Evolutionary conservation across 768 basidiomycete genomes (phyloP).

Genomic region (Termitomyces sp.): DNA sequence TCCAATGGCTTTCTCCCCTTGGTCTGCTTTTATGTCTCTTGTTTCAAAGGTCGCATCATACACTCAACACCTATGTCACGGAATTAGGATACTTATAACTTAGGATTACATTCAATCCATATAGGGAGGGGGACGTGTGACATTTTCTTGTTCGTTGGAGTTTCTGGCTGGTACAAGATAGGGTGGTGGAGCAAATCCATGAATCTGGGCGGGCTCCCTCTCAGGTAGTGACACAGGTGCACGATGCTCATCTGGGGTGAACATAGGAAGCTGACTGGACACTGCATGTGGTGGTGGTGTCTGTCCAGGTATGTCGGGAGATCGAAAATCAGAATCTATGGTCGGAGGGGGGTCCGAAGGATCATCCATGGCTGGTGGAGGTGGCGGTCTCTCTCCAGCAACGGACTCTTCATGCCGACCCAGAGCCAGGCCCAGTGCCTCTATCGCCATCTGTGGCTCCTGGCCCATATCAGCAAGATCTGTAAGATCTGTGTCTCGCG

Average conservation of each 20-base stretch:
- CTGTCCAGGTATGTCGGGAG: slow-evolving; percentile 32
- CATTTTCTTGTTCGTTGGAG: slow-evolving; percentile 45
- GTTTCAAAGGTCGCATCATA: slow-evolving; percentile 3
- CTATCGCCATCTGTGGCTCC: slow-evolving; percentile 47
- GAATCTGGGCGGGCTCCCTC: slow-evolving; percentile 28
- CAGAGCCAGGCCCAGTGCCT: slow-evolving; percentile 52
- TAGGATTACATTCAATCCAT: slow-evolving; percentile 34
- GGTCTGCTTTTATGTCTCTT: slow-evolving; percentile 2
- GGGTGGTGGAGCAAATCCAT: slow-evolving; percentile 71
- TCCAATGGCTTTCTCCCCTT: slow-evolving; percentile 21
- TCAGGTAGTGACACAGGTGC: slow-evolving; percentile 24
- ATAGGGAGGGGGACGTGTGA: slow-evolving; percentile 56
- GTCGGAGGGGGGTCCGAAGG: slow-evolving; percentile 86
- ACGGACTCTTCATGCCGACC: slow-evolving; percentile 41
- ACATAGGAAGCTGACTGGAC: slow-evolving; percentile 24
- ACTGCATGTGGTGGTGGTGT: slow-evolving; percentile 27
- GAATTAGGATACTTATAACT: slow-evolving; percentile 3
- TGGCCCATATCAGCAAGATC: slow-evolving; percentile 48
- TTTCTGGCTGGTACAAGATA: slow-evolving; percentile 49
- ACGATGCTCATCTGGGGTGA: slow-evolving; percentile 23
- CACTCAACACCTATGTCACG: background rate
- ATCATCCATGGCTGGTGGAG: slow-evolving; percentile 80
- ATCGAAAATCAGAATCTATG: slow-evolving; percentile 74
- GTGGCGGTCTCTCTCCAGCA: slow-evolving; percentile 45
- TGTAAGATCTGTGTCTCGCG: slow-evolving; percentile 64